Percentiles rank a stretch among this genome's conserved stretches.
These are phyloP conservation scores for Alternaria sp. DNA, from an alignment of 2,329 filamentous ascomycete genomes.

Conservation along the genomic window DNA sequence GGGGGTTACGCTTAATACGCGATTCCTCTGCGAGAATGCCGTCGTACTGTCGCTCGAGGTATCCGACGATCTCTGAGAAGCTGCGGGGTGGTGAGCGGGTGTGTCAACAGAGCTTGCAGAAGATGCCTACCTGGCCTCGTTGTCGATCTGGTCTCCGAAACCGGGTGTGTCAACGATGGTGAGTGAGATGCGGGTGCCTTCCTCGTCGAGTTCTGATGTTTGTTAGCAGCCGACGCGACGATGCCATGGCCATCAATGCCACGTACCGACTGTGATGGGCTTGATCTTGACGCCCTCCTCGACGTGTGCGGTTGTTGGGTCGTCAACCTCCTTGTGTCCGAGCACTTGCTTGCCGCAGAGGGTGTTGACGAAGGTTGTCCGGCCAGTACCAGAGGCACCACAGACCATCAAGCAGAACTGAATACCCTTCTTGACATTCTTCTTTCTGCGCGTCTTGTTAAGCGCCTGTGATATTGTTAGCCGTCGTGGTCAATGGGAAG, in stretches of 20 bases:
- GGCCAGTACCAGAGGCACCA: constrained; percentile 96
- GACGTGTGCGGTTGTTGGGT: constrained; percentile 85
- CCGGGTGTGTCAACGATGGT: constrained; percentile 99
- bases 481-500: constrained; percentile 28
- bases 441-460: constrained; percentile 97
- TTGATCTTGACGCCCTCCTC: constrained; percentile 99
- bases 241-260: background rate
- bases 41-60: constrained; percentile 99
- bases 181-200: constrained; percentile 96
- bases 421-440: constrained; percentile 99
- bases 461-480: constrained; percentile 56
- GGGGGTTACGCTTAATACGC: constrained; percentile 99
- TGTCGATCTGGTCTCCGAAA: constrained; percentile 99
- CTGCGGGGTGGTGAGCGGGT: constrained; percentile 58
- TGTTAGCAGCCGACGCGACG: constrained; percentile 12
- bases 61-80: constrained; percentile 97
- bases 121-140: constrained; percentile 83
- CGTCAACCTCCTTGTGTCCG: constrained; percentile 89
- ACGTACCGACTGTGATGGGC: constrained; percentile 93
- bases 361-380: constrained; percentile 99
- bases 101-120: background rate
- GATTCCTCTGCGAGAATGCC: constrained; percentile 99
- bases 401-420: constrained; percentile 99
- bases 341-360: constrained; percentile 96
- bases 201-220: constrained; percentile 82